Conservation (phyloP, 73 alveolate species). For the Effrenium voratum region DNA sequence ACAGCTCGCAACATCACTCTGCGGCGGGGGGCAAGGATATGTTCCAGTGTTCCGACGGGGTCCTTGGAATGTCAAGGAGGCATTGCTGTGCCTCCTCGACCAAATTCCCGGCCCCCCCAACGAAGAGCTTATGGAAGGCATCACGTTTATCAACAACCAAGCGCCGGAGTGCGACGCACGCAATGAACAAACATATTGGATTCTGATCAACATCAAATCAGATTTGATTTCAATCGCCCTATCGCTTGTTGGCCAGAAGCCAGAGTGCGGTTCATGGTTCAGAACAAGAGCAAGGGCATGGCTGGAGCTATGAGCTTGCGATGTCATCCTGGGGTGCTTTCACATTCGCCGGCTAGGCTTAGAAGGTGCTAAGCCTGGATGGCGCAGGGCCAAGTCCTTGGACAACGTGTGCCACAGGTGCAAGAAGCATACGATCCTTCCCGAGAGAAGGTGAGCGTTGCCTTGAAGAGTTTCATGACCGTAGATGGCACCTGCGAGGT, state of each 20-base stretch:
- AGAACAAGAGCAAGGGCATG: conserved; percentile 11
- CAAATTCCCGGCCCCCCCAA: background rate
- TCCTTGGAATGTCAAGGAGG: background rate
- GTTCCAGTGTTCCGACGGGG: background rate
- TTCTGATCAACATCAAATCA: conserved; percentile 38
- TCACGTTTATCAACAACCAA: background rate
- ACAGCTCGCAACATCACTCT: too few species aligned
- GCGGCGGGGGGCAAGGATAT: background rate
- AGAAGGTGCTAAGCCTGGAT: conserved; percentile 15
- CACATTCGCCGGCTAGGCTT: background rate
- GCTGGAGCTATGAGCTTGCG: background rate
- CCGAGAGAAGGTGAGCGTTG: background rate
- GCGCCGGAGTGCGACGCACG: conserved; percentile 42
- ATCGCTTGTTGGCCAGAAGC: conserved; percentile 47
- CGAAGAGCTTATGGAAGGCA: conserved; percentile 14
- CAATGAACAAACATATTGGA: conserved; percentile 35
- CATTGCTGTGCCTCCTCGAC: background rate
- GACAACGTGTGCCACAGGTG: background rate
- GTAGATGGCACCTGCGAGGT: background rate
- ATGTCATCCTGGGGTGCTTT: background rate
- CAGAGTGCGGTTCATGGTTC: conserved; percentile 14
- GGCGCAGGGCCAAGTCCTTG: conserved; percentile 51
- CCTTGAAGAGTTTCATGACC: background rate
- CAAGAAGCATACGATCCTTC: background rate
- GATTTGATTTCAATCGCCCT: background rate